phyloP scores from a whole-genome alignment of 1,284 basidiomycete genomes.

The Rhodotorula sp. region DNA sequence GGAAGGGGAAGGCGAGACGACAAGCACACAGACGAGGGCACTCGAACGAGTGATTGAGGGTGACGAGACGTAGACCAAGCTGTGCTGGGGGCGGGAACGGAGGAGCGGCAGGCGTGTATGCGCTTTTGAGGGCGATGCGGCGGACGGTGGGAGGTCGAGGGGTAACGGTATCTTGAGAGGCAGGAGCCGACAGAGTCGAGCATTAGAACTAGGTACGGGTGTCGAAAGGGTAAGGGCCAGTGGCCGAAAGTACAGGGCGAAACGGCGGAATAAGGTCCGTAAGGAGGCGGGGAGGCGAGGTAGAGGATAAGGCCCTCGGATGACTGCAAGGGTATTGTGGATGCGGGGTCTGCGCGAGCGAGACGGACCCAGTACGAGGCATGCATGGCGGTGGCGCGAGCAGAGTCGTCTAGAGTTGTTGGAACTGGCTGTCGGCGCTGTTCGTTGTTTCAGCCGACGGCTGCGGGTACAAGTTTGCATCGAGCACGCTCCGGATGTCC shows the following conservation, averaged over 20 bases:
- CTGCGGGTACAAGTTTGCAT: conserved; percentile 47
- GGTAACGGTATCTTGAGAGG: background rate
- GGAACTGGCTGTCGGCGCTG: conserved; percentile 11
- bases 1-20: background rate
- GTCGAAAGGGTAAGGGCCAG: background rate
- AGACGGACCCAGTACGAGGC: background rate
- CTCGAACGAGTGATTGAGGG: background rate
- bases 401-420: conserved; percentile 14
- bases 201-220: background rate
- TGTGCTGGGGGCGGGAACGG: background rate
- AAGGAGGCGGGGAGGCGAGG: background rate
- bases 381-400: background rate
- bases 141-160: background rate
- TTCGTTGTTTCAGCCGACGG: background rate
- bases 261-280: background rate
- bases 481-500: conserved; percentile 89
- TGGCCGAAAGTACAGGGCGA: background rate
- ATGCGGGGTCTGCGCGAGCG: background rate
- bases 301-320: background rate
- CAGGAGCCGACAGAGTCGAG: background rate
- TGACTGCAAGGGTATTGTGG: background rate
- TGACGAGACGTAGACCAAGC: background rate
- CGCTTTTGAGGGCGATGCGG: background rate
- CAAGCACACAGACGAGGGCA: background rate
- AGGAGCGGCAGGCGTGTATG: background rate